These are phyloP conservation scores for Naganishia liquefaciens DNA, from an alignment of 1,284 basidiomycete species.

Conservation along the genomic window DNA sequence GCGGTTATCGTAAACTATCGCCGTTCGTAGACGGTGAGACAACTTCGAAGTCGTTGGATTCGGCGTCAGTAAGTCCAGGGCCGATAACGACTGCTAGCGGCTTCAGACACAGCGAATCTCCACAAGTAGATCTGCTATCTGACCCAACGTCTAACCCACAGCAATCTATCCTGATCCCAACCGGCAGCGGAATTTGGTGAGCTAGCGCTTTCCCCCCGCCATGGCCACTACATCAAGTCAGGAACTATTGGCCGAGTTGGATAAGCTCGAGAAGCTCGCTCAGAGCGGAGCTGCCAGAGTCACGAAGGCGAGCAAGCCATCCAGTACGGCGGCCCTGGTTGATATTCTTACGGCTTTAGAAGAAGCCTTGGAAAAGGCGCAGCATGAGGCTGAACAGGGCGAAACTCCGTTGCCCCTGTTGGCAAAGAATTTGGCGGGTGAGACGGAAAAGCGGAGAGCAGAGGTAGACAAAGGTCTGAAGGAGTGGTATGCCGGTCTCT, in stretches of 20 bases:
- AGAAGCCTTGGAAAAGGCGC: constrained; percentile 11
- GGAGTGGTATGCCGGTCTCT: constrained; percentile 74
- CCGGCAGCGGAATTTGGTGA: too few species aligned
- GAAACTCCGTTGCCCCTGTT: not conserved
- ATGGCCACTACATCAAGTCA: constrained; percentile 24
- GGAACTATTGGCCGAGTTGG: constrained; percentile 19
- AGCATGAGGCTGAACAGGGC: constrained; percentile 7
- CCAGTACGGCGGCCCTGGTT: not conserved
- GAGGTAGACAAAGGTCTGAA: constrained; percentile 84
- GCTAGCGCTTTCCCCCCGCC: not conserved
- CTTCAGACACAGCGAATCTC: too few species aligned
- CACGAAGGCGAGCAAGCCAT: not conserved
- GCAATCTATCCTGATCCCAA: too few species aligned
- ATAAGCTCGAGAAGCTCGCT: constrained; percentile 19
- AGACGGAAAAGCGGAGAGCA: constrained; percentile 71
- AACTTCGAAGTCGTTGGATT: too few species aligned
- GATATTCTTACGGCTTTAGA: constrained; percentile 17
- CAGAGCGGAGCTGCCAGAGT: not conserved
- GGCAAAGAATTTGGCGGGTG: constrained; percentile 57
- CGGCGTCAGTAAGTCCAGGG: too few species aligned
- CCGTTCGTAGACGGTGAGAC: too few species aligned
- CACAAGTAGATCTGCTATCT: too few species aligned
- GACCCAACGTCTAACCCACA: too few species aligned
- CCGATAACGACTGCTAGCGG: too few species aligned
- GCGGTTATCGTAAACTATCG: too few species aligned